Base-by-base conservation (phyloP, 257 asterid species). In the Gynochthodes officinalis region DNA sequence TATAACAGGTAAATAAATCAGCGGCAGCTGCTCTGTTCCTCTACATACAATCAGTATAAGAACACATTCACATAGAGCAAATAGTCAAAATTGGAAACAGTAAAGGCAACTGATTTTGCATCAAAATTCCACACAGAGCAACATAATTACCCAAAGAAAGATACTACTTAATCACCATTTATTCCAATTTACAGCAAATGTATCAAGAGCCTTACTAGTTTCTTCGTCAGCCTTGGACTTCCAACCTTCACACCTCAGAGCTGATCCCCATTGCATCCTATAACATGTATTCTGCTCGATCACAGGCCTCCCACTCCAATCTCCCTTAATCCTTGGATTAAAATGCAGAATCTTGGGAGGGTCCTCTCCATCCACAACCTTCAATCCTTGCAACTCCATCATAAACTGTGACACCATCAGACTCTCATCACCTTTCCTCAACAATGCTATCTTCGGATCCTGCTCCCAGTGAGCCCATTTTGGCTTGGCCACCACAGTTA, bases 281-380 rank as follows among this genome's bases (percentile, higher is more conserved):
- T 89, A 94, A 75, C 97, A 94, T 0, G 99, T 88, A 73, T 93
- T 93, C 63, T 83, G 91, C 88, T 93, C 98, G 10, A 93, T 87
- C 76, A 91, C 96, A 0, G 96, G 85, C 66, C 77, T 82, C 53
- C 89, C 91, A 74, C 97, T 89, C 98, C 98, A 93, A 80, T 93
- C 98, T 73, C 99, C 98, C 62, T 88, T 89, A 44, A 91, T 67
- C 83, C 98, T 83, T 0, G 97, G 97, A 85, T 93, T 93, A 35
- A 91, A 87, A 87, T 93, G 98, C 80, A 93, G 83, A 73, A 93
- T 86, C 86, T 84, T 89, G 2, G 98, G 99, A 0, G 99, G 96
- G 57, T 89, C 98, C 87, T 93, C 97, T 23, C 97, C 96, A 79
- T 91, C 97, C 81, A 91, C 97, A 77, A 84, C 82, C 75, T 82